Evolutionary conservation across 371 early-diverging fungal genomes (phyloP), one percentile per base, ranked within the genome.

Genomic region (Entomophthora muscae): DNA sequence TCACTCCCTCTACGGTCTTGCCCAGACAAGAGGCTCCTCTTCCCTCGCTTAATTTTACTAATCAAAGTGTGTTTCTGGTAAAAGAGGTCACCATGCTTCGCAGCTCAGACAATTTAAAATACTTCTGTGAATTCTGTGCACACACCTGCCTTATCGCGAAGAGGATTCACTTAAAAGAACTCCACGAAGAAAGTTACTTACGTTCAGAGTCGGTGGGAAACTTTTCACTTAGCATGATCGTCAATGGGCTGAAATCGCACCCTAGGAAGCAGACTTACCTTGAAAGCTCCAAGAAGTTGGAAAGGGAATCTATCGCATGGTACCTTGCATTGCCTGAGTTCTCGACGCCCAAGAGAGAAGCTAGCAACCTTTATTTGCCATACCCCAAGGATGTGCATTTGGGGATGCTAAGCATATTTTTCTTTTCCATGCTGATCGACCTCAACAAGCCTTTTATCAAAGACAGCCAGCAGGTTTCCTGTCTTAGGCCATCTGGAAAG

Each of bases 401-500:
- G 21, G 24, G 28, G 24, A 12, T 21, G 23, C 22, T 58, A 22
- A 30, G 28, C 21, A 30, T 30, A 7, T 30, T 30, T 32, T 30
- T 27, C 31, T 58, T 58, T 22, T 27, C 28, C 3, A 28, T 58
- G 21, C 31, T 58, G 24, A 58, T 58, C 31, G 59, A 58, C 31
- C 31, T 58, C 26, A 58, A 58, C 1, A 58, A 58, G 59, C 59
- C 59, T 22, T 58, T 58, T 30, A 28, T 58, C 24, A 17, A 23
- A 13, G 21, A 17, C 17, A 10, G 21, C 3, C 31, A 30, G 13
- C 5, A 24, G 21, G 30, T 58, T 21, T 21, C 28, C 7, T 7
- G 21, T 3, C 10, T 27, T 13, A 21, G 21, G 30, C 59, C 59
- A 23, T 10, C 28, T 55, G 59, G 59, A 58, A 21, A 58, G 28